Evolutionary conservation across 805 yeast genomes (phyloP), one percentile per base, ranked within the genome.

Genomic region (Ogataea siamensis): DNA sequence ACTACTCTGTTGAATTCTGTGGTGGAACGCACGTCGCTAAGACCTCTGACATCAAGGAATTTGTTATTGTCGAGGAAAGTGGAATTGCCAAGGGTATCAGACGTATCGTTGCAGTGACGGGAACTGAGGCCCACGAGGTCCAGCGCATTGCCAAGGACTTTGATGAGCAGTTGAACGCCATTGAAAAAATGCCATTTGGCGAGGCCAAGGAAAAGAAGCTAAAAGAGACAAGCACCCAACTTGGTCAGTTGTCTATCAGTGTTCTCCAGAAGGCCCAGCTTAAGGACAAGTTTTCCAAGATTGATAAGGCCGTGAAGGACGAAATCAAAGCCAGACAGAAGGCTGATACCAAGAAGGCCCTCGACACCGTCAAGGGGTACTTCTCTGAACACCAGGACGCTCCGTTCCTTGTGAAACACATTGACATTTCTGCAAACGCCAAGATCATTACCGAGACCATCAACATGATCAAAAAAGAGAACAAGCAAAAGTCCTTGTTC

Each of bases 71-170:
- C 46, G 99, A 93, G 71, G 99, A 93, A 67, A 78, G 87, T 48
- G 98, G 99, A 66, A 93, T 93, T 63, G 98, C 99, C 45, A 93
- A 93, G 70, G 99, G 99, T 67, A 87, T 88, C 47, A 81, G 99
- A 69, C 87, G 99, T 74, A 85, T 93, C 61, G 96, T 93, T 41
- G 98, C 96, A 18, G 96, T 93, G 36, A 85, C 97, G 12, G 98
- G 98, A 32, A 70, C 77, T 37, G 94, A 80, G 48, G 98, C 99
- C 11, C 80, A 77, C 54, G 91, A 80, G 54, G 97, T 88, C 36
- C 96, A 93, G 72, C 75, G 86, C 60, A 60, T 83, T 48, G 96
- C 97, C 36, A 55, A 60, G 19, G 91, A 83, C 42, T 91, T 81
- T 57, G 80, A 73, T 22, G 69, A 67, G 32, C 71, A 74, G 34